Conservation (phyloP, 345 rosid species). For the Brassica cretica region DNA sequence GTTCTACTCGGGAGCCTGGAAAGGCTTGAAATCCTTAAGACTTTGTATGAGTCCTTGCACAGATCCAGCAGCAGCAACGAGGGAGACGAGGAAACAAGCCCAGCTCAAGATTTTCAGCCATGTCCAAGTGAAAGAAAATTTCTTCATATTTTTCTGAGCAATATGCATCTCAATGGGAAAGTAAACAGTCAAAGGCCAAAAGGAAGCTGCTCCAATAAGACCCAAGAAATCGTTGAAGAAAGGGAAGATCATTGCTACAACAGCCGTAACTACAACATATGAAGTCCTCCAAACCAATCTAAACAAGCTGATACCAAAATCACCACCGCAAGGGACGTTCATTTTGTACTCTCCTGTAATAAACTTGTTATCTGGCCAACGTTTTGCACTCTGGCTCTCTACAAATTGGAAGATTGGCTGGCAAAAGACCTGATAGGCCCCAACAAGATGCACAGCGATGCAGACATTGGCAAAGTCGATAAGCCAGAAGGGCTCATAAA, state of each 20-base stretch:
- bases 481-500: conserved; percentile 86
- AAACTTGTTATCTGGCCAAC: conserved; percentile 69
- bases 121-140: conserved; percentile 65
- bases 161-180: conserved; percentile 91
- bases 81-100: conserved; percentile 62
- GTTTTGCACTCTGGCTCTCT: conserved; percentile 48
- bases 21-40: conserved; percentile 70
- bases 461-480: conserved; percentile 83
- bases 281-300: conserved; percentile 70
- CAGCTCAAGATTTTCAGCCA: conserved; percentile 71
- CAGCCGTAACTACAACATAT: conserved; percentile 62
- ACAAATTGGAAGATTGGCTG: conserved; percentile 73
- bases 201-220: conserved; percentile 80
- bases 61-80: conserved; percentile 72
- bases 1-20: conserved; percentile 38
- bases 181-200: conserved; percentile 89
- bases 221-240: conserved; percentile 89
- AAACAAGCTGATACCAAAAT: conserved; percentile 52
- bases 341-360: conserved; percentile 53
- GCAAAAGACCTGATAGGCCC: conserved; percentile 86
- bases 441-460: conserved; percentile 73
- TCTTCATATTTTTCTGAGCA: conserved; percentile 49
- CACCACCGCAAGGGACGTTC: conserved; percentile 49
- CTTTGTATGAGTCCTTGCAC: conserved; percentile 66
- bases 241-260: conserved; percentile 82